Evolutionary conservation across 2,329 filamentous ascomycete genomes (phyloP).

Genomic region (Juglanconis oblonga): DNA sequence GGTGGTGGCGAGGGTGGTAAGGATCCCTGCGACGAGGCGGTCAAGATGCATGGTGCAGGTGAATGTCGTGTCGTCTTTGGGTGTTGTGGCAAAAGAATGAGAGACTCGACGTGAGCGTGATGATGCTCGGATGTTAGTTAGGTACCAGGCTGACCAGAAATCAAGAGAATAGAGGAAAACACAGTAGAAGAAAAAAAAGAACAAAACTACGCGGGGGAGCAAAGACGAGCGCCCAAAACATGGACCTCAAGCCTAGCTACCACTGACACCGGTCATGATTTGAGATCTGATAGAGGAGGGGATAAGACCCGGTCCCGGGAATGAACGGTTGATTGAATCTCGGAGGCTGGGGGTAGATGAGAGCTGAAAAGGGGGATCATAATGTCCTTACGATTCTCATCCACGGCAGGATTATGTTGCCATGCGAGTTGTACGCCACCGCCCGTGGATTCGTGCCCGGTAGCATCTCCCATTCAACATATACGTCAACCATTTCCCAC

Average conservation of each 20-base stretch:
- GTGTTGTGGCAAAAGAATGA: background rate
- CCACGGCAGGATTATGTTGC: background rate
- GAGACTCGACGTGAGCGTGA: background rate
- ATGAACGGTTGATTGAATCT: too few relatives aligned
- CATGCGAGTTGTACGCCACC: background rate
- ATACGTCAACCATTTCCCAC: background rate
- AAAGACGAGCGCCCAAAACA: too few relatives aligned
- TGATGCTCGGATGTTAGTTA: background rate
- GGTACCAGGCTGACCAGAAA: too few relatives aligned
- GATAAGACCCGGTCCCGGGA: too few relatives aligned
- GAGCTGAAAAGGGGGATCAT: background rate
- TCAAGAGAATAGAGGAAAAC: too few relatives aligned
- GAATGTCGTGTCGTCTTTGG: background rate
- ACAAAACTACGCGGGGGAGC: too few relatives aligned
- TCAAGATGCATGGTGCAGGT: background rate
- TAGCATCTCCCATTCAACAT: background rate
- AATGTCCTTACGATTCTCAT: background rate
- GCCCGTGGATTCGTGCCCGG: background rate
- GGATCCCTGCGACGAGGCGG: slow-evolving; percentile 15
- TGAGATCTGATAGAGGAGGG: too few relatives aligned
- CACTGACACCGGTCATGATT: too few relatives aligned
- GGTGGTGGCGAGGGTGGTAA: slow-evolving; percentile 15
- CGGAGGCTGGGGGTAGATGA: too few relatives aligned
- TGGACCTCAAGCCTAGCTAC: too few relatives aligned
- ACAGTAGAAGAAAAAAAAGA: too few relatives aligned